phyloP scores from a whole-genome alignment of 495 filamentous ascomycete species.

The Penicillium arizonense region DNA sequence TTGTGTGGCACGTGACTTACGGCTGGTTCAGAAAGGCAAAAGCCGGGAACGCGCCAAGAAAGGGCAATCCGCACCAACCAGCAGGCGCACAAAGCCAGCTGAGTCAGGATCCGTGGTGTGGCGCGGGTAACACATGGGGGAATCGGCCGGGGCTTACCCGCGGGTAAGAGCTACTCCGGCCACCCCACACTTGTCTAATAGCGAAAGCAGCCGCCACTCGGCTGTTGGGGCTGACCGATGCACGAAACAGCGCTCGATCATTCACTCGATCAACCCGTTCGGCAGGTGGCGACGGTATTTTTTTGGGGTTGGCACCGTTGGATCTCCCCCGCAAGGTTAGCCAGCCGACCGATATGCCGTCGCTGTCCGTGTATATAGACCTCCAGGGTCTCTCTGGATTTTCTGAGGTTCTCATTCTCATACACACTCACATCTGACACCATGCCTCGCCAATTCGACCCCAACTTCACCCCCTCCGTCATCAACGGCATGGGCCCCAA shows the following conservation, averaged over 20 bases:
- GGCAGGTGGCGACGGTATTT: conserved; percentile 20
- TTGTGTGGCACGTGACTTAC: neutral
- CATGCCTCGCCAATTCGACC: conserved; percentile 58
- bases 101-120: neutral
- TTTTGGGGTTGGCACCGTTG: conserved; percentile 6
- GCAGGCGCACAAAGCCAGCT: neutral
- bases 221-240: conserved; percentile 9
- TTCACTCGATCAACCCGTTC: conserved; percentile 10
- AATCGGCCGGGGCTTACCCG: conserved; percentile 3
- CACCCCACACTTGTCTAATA: conserved; percentile 3
- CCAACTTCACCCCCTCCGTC: conserved; percentile 73
- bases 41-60: neutral
- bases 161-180: conserved; percentile 11
- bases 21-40: neutral
- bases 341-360: conserved; percentile 32
- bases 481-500: conserved; percentile 75
- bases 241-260: neutral
- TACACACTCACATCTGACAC: conserved; percentile 10
- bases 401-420: neutral
- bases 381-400: neutral
- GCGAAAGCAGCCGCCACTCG: conserved; percentile 5
- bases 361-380: conserved; percentile 23
- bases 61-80: neutral
- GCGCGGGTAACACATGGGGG: neutral
- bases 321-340: conserved; percentile 12